Percentiles rank a stretch among this genome's conserved stretches.
Evolutionary conservation across 2,329 filamentous ascomycete genomes (phyloP).

Genomic region (Ceratocystis alfenasii): DNA sequence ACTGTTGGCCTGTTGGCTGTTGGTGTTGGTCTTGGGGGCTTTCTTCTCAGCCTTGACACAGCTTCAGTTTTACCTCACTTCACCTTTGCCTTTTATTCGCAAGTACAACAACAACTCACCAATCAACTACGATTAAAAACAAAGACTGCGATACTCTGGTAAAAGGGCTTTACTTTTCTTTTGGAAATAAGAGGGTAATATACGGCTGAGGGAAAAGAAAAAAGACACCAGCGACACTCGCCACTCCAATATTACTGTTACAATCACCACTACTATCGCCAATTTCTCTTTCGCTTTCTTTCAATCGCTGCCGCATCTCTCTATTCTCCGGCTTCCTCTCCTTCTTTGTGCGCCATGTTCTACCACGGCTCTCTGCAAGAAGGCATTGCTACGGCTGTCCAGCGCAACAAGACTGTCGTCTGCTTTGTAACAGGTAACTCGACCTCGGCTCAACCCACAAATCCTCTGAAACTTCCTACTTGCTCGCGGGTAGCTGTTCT

Average conservation of each 20-base stretch:
- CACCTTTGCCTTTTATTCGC: neutral
- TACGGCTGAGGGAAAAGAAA: no score
- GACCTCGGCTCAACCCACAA: neutral
- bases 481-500: neutral
- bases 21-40: neutral
- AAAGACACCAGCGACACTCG: no score
- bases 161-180: no score
- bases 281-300: neutral
- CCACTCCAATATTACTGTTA: neutral
- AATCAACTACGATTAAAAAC: no score
- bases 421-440: constrained; percentile 69
- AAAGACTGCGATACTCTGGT: no score
- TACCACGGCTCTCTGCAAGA: constrained; percentile 68
- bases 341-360: constrained; percentile 50
- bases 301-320: neutral
- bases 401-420: constrained; percentile 62
- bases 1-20: neutral
- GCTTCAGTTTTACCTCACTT: neutral
- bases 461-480: neutral
- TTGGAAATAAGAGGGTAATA: no score
- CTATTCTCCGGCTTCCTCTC: neutral
- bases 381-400: constrained; percentile 65
- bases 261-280: neutral
- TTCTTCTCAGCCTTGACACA: neutral
- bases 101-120: no score